Evolutionary conservation across 2,329 filamentous ascomycete genomes (phyloP).

Genomic region (Claviceps purpurea): DNA sequence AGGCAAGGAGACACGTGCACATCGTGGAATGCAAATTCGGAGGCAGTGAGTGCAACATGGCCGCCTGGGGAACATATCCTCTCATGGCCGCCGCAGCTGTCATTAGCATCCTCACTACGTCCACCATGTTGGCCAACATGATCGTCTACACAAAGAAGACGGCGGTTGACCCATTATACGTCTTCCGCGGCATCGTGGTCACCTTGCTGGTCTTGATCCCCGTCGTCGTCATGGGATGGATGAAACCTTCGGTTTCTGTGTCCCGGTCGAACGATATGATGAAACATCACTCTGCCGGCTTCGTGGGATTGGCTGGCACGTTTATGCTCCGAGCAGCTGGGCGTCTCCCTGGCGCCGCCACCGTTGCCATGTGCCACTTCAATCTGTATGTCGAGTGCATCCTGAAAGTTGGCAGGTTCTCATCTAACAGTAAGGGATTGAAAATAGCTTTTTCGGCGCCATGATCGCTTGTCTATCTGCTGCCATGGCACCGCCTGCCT

Average conservation of each 20-base stretch:
- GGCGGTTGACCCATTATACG: constrained; percentile 9
- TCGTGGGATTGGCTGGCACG: background rate
- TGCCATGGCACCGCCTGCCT: background rate
- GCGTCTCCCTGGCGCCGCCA: background rate
- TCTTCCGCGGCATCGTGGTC: constrained; percentile 13
- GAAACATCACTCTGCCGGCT: too few relatives aligned
- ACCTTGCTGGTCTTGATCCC: constrained; percentile 11
- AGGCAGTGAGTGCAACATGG: constrained; percentile 1
- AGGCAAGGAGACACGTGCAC: background rate
- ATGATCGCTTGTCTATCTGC: constrained; percentile 7
- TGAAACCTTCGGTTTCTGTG: background rate
- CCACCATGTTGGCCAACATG: constrained; percentile 8
- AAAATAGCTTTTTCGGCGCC: constrained; percentile 10
- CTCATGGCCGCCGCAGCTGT: constrained; percentile 10
- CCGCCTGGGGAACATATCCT: constrained; percentile 8
- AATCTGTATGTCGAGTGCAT: constrained; percentile 12
- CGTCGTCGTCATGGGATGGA: constrained; percentile 9
- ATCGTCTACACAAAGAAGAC: constrained; percentile 2
- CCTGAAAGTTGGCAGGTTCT: too few relatives aligned
- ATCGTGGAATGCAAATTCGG: background rate
- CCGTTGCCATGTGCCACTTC: constrained; percentile 10
- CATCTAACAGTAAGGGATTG: background rate
- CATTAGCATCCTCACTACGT: constrained; percentile 6
- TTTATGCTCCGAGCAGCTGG: background rate
- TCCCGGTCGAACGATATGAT: too few relatives aligned